Evolutionary conservation across 139 green algal species (phyloP), one percentile per base, ranked within the genome.

Genomic region (Closterium sp.): DNA sequence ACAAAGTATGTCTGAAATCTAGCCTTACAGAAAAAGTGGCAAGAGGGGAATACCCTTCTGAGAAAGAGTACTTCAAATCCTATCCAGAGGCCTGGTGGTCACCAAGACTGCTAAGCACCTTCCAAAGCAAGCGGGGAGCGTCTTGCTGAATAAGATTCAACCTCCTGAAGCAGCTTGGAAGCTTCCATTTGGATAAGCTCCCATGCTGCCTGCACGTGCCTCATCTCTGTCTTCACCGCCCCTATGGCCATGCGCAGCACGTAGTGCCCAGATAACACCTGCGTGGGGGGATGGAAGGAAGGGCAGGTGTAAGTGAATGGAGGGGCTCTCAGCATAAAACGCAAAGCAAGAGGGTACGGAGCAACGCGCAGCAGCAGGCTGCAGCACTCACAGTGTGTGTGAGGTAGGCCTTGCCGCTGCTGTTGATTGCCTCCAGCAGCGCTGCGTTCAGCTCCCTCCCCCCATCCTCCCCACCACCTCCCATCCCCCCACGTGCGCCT

Each of bases 171-270:
- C n/a, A 88, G 30, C 30, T 35, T n/a, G 30, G 85, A 43, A 31
- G 85, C 85, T 66, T 38, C 31, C 7, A 9, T 33, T 55, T 34
- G 33, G 87, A 93, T 93, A 23, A 93, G 30, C 21, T 90, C 28
- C 90, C 90, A 93, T 33, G 90, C 90, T 19, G 90, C 90, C 21
- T 92, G n/a, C 86, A 93, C 90, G 28, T 93, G 90, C 23, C 19
- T 7, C 90, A 87, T 33, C 33, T 93, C 90, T 32, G 90, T 93
- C n/a, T 28, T 38, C 87, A 85, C 34, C 21, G 32, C 86, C 28
- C 90, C 90, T 32, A 93, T 86, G 10, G 36, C 86, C 23, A 93
- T 86, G 21, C 90, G 33, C 32, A 93, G 87, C 9, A 87, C 92
- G 90, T 91, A 93, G 1, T 88, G 21, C 28, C 90, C 90, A 9